Evolutionary conservation across 1,284 basidiomycete species (phyloP).

Genomic region (Caloboletus inedulis): DNA sequence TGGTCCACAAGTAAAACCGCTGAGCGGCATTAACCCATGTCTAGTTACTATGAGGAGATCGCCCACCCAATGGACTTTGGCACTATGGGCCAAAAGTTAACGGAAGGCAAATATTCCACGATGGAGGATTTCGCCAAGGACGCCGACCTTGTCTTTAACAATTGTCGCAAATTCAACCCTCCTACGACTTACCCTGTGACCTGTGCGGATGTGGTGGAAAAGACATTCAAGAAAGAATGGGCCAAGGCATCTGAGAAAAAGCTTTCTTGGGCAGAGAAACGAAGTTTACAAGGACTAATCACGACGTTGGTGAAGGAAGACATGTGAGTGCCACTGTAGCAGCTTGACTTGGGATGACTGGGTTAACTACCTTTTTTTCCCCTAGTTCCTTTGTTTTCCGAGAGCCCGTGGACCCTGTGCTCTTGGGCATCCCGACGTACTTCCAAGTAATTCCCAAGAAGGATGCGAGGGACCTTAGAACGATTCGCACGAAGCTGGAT

Average conservation of each 20-base stretch:
- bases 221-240: conserved; percentile 86
- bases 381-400: conserved; percentile 73
- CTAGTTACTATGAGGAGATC: conserved; percentile 92
- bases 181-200: conserved; percentile 71
- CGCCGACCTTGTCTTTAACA: conserved; percentile 81
- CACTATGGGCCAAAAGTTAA: conserved; percentile 77
- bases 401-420: conserved; percentile 81
- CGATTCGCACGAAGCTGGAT: conserved; percentile 83
- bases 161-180: conserved; percentile 89
- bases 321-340: conserved; percentile 46
- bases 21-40: neutral
- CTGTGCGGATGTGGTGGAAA: conserved; percentile 74
- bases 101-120: conserved; percentile 62
- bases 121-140: conserved; percentile 85
- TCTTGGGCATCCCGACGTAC: conserved; percentile 78
- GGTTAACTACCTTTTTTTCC: conserved; percentile 8
- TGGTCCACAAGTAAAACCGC: neutral
- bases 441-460: conserved; percentile 78
- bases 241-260: conserved; percentile 71
- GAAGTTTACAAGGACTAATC: conserved; percentile 72
- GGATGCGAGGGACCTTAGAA: conserved; percentile 83
- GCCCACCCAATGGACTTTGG: conserved; percentile 92
- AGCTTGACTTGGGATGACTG: neutral
- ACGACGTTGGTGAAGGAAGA: conserved; percentile 70
- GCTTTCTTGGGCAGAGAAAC: conserved; percentile 79